Percentiles rank a stretch among this genome's conserved stretches.
Conservation (phyloP, 78 protist genomes). For the Pigoraptor vietnamica region DNA sequence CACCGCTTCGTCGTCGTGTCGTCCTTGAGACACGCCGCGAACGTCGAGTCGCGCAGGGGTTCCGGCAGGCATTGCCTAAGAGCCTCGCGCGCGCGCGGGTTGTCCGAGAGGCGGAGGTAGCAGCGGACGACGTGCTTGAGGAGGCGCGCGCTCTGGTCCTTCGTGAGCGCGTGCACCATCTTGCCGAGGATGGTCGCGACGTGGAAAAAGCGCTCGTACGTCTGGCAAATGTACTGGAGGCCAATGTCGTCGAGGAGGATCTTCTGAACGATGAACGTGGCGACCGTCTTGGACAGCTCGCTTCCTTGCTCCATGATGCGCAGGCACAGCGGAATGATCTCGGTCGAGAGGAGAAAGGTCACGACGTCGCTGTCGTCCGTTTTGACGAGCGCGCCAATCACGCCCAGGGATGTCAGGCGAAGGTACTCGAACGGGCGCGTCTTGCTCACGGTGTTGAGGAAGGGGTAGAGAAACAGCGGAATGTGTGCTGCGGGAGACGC, state of each 20-base stretch:
- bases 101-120: slow-evolving; percentile 91
- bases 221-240: slow-evolving; percentile 76
- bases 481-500: slow-evolving; percentile 86
- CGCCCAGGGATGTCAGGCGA: slow-evolving; percentile 97
- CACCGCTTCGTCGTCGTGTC: slow-evolving; percentile 30
- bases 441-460: slow-evolving; percentile 87
- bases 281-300: slow-evolving; percentile 92
- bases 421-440: slow-evolving; percentile 95
- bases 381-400: slow-evolving; percentile 98
- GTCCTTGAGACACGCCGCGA: neutral
- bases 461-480: slow-evolving; percentile 97
- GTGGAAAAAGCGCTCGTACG: slow-evolving; percentile 88
- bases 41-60: slow-evolving; percentile 17
- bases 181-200: slow-evolving; percentile 37
- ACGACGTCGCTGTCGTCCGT: slow-evolving; percentile 90
- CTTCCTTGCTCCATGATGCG: slow-evolving; percentile 96
- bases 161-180: slow-evolving; percentile 41
- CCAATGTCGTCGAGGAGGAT: slow-evolving; percentile 90
- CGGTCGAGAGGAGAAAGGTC: slow-evolving; percentile 90
- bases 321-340: slow-evolving; percentile 97
- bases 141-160: slow-evolving; percentile 70
- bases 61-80: slow-evolving; percentile 35
- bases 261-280: slow-evolving; percentile 98
- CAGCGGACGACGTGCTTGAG: slow-evolving; percentile 95
- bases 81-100: slow-evolving; percentile 48